phyloP scores from a whole-genome alignment of 2,329 filamentous ascomycete genomes.

The Beauveria sp. region DNA sequence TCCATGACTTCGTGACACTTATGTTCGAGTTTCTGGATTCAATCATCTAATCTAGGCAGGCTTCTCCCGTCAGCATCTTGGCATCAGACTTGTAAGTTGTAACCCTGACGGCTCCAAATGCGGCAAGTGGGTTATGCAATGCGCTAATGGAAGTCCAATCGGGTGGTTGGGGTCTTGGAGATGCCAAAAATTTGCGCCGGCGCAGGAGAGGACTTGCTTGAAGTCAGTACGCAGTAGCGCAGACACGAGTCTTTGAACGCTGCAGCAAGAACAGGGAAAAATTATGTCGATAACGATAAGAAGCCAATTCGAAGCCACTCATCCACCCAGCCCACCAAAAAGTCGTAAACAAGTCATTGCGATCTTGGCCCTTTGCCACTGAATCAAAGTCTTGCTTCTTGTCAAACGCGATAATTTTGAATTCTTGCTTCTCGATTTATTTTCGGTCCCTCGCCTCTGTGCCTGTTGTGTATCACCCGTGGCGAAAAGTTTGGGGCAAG shows the following conservation, averaged over 20 bases:
- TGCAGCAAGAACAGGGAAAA: background rate
- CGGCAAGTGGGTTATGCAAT: conserved; percentile 7
- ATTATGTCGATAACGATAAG: conserved; percentile 9
- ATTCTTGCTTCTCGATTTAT: conserved; percentile 15
- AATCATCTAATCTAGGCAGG: background rate
- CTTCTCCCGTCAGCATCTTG: background rate
- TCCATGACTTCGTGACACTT: background rate
- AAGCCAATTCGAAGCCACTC: background rate
- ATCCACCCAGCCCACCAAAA: conserved; percentile 11
- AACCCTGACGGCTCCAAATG: background rate
- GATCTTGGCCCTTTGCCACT: background rate
- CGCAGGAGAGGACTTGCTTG: background rate
- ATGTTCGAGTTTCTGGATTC: background rate
- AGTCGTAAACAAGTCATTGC: background rate
- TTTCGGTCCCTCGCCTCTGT: conserved; percentile 19
- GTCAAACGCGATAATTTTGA: conserved; percentile 13
- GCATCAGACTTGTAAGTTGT: background rate
- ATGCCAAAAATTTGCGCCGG: background rate
- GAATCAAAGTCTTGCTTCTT: background rate
- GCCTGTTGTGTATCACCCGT: conserved; percentile 32
- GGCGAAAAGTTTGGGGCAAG: conserved; percentile 30
- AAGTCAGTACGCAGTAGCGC: background rate
- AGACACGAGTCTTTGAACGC: background rate
- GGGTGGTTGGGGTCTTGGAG: conserved; percentile 5
- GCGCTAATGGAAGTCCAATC: background rate